Evolutionary conservation across 306 rosid genomes (phyloP).

Genomic region (Fragaria ananassa): DNA sequence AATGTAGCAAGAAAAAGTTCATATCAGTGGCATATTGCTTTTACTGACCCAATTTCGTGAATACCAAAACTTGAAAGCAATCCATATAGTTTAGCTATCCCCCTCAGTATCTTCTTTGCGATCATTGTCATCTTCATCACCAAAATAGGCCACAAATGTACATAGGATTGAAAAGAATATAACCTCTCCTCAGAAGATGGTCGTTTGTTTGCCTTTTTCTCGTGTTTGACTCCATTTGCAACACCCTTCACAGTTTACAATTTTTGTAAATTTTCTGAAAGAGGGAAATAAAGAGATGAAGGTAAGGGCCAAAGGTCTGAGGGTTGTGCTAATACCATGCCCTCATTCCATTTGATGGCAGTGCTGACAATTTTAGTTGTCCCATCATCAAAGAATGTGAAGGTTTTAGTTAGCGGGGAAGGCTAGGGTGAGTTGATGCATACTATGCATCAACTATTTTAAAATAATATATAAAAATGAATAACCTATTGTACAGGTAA

Average conservation of each 20-base stretch:
- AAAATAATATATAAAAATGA: too few relatives aligned
- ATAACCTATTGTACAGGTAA: too few relatives aligned
- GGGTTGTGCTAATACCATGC: slow-evolving; percentile 38
- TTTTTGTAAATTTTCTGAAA: slow-evolving; percentile 11
- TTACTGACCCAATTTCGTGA: slow-evolving; percentile 7
- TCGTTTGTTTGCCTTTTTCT: slow-evolving; percentile 58
- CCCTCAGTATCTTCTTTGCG: slow-evolving; percentile 20
- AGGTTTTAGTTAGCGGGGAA: slow-evolving; percentile 53
- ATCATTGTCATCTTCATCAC: slow-evolving; percentile 5
- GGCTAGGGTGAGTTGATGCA: too few relatives aligned
- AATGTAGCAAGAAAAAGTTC: not conserved
- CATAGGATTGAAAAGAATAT: slow-evolving; percentile 4
- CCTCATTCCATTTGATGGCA: slow-evolving; percentile 65
- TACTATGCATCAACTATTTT: too few relatives aligned
- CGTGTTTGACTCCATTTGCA: slow-evolving; percentile 46
- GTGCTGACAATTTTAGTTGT: slow-evolving; percentile 52
- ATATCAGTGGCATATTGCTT: not conserved
- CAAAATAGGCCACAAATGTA: not conserved
- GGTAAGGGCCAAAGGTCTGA: slow-evolving; percentile 2
- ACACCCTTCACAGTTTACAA: slow-evolving; percentile 40
- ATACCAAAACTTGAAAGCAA: slow-evolving; percentile 2
- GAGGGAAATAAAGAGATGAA: slow-evolving; percentile 1
- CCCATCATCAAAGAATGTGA: slow-evolving; percentile 52
- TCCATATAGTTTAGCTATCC: slow-evolving; percentile 18
- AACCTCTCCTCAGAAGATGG: slow-evolving; percentile 49